Evolutionary conservation across 139 green algal species (phyloP).

Genomic region (Microglena sp.): DNA sequence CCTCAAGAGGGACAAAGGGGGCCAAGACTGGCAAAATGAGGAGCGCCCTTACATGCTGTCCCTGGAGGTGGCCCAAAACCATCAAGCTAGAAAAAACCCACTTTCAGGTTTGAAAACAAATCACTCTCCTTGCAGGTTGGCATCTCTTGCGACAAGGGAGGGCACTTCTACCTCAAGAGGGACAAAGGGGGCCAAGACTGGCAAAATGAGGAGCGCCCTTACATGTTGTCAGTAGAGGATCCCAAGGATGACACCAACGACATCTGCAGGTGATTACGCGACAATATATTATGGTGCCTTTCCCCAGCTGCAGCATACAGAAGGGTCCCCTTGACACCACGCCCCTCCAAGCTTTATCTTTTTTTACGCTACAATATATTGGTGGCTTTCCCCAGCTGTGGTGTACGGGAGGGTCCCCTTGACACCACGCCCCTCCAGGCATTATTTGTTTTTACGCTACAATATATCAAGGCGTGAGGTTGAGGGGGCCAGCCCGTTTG

Average conservation of each 20-base stretch:
- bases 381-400: not conserved
- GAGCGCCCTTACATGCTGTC: not conserved
- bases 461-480: no score
- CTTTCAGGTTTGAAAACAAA: no score
- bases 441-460: no score
- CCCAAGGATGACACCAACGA: conserved; percentile 65
- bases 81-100: not conserved
- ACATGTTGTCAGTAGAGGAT: conserved; percentile 73
- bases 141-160: conserved; percentile 28
- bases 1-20: no score
- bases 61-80: not conserved
- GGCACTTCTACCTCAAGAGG: conserved; percentile 25
- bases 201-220: conserved; percentile 34
- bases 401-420: no score
- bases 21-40: not conserved
- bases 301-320: no score
- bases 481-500: no score
- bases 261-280: conserved; percentile 30
- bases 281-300: not conserved
- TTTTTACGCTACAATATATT: not conserved
- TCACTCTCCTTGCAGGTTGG: not conserved
- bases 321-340: no score
- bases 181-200: conserved; percentile 14
- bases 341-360: not conserved
- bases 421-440: no score